Base-by-base conservation (phyloP, 2,329 filamentous ascomycete species). In the Talaromyces funiculosus region DNA sequence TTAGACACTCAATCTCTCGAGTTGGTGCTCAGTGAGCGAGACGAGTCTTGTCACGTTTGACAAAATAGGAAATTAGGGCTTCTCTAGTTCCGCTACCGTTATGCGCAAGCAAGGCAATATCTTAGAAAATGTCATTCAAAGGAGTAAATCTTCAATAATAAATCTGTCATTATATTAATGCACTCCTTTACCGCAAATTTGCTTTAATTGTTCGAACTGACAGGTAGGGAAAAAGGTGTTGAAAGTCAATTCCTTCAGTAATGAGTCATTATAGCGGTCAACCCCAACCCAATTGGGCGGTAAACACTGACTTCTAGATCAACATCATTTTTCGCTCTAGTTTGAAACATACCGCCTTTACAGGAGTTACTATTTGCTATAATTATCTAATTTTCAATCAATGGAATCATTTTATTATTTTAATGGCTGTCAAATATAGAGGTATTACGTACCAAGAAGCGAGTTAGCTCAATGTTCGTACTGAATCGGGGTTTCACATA, bases 231-330 rank as follows among this genome's bases (percentile, higher is more conserved):
- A 16, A 14, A 33, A 35, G 16, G 20, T 16, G 45, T 31, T 14
- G n/a, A 49, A n/a, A 49, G 26, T 31, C 45, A 31, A 49, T 16
- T 49, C 16, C 42, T 45, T 26, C 22, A 45, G 7, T 8, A 51
- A 33, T 56, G 53, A 56, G 37, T 56, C 53, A 56, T 56, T 56
- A 43, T 56, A 33, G 53, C 53, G 38, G 53, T 56, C 53, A 56
- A 20, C 38, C 49, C 31, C n/a, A n/a, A n/a, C 49, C 22, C 42
- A 42, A 57, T 57, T 45, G 55, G 56, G 56, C 42, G 22, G 56
- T 35, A 51, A 51, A 49, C 29, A 16, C n/a, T 20, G 8, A 22
- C 10, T 18, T 20, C 29, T 33, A 29, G 22, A 47, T 47, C 43
- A 47, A n/a, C 43, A 16, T 35, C 22, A 3, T n/a, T n/a, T 47